Evolutionary conservation across 768 basidiomycete species (phyloP), one percentile per base, ranked within the genome.

Genomic region (Hortiboletus campestris): DNA sequence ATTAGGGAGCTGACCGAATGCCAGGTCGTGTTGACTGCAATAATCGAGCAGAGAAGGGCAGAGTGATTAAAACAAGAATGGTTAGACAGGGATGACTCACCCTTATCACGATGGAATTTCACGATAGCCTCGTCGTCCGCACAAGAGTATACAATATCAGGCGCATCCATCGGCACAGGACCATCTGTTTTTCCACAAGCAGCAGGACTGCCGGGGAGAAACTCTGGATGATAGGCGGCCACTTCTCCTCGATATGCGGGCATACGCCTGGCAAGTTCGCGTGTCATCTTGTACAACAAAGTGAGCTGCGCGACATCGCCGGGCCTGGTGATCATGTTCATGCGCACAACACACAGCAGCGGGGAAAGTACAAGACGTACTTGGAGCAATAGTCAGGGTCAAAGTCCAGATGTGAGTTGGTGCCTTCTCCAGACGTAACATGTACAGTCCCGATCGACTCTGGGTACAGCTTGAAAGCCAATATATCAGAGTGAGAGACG

Each of bases 401-500:
- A 60, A 83, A 83, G 44, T 72, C 72, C 25, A 76, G 66, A 8
- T 74, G 68, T 1, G 75, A 74, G 49, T 78, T 73, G 8, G 73
- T 63, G 52, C 83, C 73, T 2, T 72, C 52, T 1, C 73, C 76
- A 2, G 76, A 73, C 3, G 55, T 71, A 50, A 84, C 80, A 61
- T 84, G 83, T 4, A 81, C 74, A 43, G 70, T 71, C 6, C 84
- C 83, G 1, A 49, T 46, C 2, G 80, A 78, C 12, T 67, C 69
- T 10, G 83, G 82, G 61, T 84, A 82, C 50, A 64, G 8, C 72
- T 72, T 7, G 4, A 39, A 39, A 25, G 11, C 14, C n/a, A 44
- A 36, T 42, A 22, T 43, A 10, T 63, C 28, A 25, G 25, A 60
- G 13, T 5, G n/a, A 46, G 10, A 25, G 3, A 31, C 14, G 1